Base-by-base conservation (phyloP, 2,329 filamentous ascomycete genomes). In the Coniella vitis region DNA sequence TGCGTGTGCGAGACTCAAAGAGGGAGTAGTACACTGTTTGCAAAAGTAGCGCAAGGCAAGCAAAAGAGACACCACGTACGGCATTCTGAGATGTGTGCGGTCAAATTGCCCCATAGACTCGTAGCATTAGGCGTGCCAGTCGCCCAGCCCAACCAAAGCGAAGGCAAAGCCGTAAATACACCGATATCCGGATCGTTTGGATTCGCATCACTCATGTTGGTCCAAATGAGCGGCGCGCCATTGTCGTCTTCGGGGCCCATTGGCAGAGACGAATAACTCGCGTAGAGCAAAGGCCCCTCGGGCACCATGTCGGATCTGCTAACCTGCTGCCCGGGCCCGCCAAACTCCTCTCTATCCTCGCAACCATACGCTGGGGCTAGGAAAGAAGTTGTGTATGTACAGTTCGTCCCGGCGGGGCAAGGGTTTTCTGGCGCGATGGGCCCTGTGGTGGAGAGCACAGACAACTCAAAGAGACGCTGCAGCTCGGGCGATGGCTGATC, bases 251-350 rank as follows among this genome's bases (percentile, higher is more conserved):
- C 53, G 5, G 40, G 25, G 7, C 43, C 43, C 43, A 46, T 46
- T n/a, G 43, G 43, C 5, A 55, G 43, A 3, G 53, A 55, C 1
- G 53, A 55, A 35, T 55, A 55, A 19, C 50, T 55, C 22, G 40
- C 47, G 16, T 55, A 55, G 5, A 52, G 40, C 8, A 55, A 35
- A 14, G 19, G 34, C 12, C 53, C 53, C 7, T 4, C 12, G 2
- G 53, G 53, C 5, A 50, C 49, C 17, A 55, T 36, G 16, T 53
- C 46, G 12, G 50, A 52, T 20, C 38, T 43, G 14, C 44, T 50
- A 21, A 48, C 43, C 2, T 34, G 41, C 32, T 44, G 43, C 19
- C 19, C 25, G 2, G 41, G 32, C 13, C 53, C 53, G 17, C 53
- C 50, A 20, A 55, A 55, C 7, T 55, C 50, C 8, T 42, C 43